Conservation (phyloP, 306 rosid species). For the Biancaea sappan region DNA sequence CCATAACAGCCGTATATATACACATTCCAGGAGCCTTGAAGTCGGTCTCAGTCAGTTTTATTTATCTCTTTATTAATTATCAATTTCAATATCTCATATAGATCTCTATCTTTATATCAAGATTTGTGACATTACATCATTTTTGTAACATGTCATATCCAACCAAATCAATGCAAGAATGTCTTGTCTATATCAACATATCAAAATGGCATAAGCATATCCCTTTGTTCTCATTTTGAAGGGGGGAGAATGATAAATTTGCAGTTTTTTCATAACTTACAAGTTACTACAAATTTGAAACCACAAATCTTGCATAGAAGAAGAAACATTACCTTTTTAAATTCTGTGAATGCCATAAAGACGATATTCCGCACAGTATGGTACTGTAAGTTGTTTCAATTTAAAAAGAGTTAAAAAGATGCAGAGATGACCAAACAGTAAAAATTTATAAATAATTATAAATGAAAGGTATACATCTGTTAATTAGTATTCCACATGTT, state of each 20-base stretch:
- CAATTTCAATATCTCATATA: conserved; percentile 7
- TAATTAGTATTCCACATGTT: conserved; percentile 1
- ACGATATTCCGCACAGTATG: conserved; percentile 81
- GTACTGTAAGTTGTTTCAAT: conserved; percentile 59
- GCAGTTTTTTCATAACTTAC: not conserved
- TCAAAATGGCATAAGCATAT: conserved; percentile 2
- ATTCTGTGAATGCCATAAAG: conserved; percentile 83
- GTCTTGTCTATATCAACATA: not conserved
- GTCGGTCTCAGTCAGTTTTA: not conserved
- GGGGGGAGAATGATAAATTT: not conserved
- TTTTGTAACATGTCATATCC: conserved; percentile 6
- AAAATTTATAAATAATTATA: conserved; percentile 1
- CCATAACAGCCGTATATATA: not conserved
- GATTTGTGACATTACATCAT: not conserved
- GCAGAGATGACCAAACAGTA: conserved; percentile 11
- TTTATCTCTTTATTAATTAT: not conserved
- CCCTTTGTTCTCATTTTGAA: not conserved
- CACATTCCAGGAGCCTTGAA: not conserved
- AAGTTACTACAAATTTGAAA: conserved; percentile 20
- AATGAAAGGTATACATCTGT: conserved; percentile 18
- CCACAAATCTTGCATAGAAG: conserved; percentile 5
- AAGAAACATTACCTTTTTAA: conserved; percentile 56
- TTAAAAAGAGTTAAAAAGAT: conserved; percentile 28
- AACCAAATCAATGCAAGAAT: conserved; percentile 15
- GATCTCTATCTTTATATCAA: not conserved